Conservation (phyloP, 208 protist species). For the Leishmania tarentolae region DNA sequence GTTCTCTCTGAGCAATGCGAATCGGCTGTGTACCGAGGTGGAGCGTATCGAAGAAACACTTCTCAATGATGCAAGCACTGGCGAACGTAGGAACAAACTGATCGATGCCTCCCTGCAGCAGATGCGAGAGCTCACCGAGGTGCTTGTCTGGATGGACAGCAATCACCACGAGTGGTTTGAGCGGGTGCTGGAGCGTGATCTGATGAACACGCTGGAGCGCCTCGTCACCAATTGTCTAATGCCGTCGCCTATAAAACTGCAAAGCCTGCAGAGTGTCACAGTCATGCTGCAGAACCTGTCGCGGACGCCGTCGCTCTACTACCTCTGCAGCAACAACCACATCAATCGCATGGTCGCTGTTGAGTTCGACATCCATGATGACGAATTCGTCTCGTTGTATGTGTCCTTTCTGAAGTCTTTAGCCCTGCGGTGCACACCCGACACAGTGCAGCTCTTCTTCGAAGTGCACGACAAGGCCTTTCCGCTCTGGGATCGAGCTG, state of each 20-base stretch:
- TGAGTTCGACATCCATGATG: slow-evolving; percentile 71
- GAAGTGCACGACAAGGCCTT: slow-evolving; percentile 56
- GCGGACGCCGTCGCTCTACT: slow-evolving; percentile 64
- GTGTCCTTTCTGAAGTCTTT: slow-evolving; percentile 87
- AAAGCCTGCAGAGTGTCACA: slow-evolving; percentile 71
- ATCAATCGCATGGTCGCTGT: slow-evolving; percentile 87
- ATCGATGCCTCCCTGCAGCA: slow-evolving; percentile 31
- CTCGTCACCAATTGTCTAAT: slow-evolving; percentile 66
- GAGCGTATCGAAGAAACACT: slow-evolving; percentile 29
- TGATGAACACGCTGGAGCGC: slow-evolving; percentile 74
- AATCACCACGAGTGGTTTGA: slow-evolving; percentile 70
- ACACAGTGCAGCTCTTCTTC: slow-evolving; percentile 89
- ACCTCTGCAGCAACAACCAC: slow-evolving; percentile 88
- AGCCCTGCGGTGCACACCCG: slow-evolving; percentile 72
- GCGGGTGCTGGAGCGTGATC: slow-evolving; percentile 58
- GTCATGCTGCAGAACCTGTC: slow-evolving; percentile 83
- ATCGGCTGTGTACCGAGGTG: slow-evolving; percentile 57
- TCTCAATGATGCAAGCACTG: slow-evolving; percentile 2
- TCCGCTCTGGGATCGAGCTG: slow-evolving; percentile 72
- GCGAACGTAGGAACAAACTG: slow-evolving; percentile 1
- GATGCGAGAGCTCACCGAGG: slow-evolving; percentile 71
- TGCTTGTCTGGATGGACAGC: slow-evolving; percentile 86
- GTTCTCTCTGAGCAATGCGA: slow-evolving; percentile 64
- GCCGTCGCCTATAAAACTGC: slow-evolving; percentile 57
- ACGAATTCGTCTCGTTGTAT: slow-evolving; percentile 82